phyloP scores from a whole-genome alignment of 2,329 filamentous ascomycete genomes.

The Iodosphaeria phyllophila region DNA sequence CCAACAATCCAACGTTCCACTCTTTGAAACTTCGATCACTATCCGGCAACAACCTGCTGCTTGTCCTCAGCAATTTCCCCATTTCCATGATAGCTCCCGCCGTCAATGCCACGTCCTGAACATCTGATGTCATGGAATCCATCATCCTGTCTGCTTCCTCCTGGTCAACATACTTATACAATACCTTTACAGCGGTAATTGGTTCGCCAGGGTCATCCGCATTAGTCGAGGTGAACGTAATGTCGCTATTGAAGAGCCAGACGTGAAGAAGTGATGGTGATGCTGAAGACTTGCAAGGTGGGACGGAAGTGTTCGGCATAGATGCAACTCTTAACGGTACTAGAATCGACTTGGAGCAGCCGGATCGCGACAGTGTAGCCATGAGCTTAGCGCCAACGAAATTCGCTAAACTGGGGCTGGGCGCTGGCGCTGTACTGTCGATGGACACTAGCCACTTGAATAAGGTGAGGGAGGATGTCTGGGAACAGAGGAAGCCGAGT shows the following conservation, averaged over 20 bases:
- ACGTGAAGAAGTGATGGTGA: slow-evolving; percentile 20
- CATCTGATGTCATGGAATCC: slow-evolving; percentile 31
- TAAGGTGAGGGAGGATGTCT: slow-evolving; percentile 25
- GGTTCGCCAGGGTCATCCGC: slow-evolving; percentile 9
- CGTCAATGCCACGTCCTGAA: slow-evolving; percentile 41
- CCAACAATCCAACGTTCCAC: slow-evolving; percentile 50
- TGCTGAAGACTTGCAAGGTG: not conserved
- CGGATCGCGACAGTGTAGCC: slow-evolving; percentile 34
- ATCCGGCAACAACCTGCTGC: slow-evolving; percentile 31
- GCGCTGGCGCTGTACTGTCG: slow-evolving; percentile 7
- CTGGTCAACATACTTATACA: slow-evolving; percentile 25
- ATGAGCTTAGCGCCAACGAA: slow-evolving; percentile 34
- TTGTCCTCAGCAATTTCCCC: slow-evolving; percentile 22
- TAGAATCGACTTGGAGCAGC: slow-evolving; percentile 36
- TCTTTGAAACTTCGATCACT: slow-evolving; percentile 38
- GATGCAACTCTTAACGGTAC: slow-evolving; percentile 19
- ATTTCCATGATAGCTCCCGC: slow-evolving; percentile 26
- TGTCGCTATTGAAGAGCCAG: slow-evolving; percentile 37
- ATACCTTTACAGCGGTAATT: slow-evolving; percentile 35
- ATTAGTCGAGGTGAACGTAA: slow-evolving; percentile 28
- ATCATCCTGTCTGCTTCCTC: slow-evolving; percentile 27
- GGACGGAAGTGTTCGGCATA: too few species aligned
- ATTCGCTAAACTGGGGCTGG: slow-evolving; percentile 22
- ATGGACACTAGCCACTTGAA: slow-evolving; percentile 40
- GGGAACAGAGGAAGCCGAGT: slow-evolving; percentile 27